Percentiles rank a stretch among this genome's conserved stretches.
These are phyloP conservation scores for Sporobolus alterniflorus DNA, from an alignment of 202 grass and related monocot species.

Conservation along the genomic window DNA sequence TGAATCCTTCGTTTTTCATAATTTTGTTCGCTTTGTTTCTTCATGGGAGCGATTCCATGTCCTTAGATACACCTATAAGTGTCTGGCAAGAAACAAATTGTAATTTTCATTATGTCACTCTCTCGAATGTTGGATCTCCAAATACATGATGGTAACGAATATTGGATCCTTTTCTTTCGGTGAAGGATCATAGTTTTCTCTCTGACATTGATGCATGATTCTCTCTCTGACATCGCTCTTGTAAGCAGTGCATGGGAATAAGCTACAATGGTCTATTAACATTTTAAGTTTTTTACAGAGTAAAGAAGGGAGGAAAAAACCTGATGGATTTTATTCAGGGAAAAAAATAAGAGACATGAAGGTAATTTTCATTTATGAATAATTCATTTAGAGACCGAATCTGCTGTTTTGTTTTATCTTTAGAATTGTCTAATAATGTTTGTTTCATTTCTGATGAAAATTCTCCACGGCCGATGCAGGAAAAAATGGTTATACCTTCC, in stretches of 20 bases:
- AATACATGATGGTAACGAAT: not conserved
- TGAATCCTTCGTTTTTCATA: not conserved
- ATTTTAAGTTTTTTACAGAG: conserved; percentile 48
- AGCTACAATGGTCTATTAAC: conserved; percentile 20
- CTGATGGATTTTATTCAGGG: conserved; percentile 71
- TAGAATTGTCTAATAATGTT: conserved; percentile 26
- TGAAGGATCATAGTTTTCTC: not conserved
- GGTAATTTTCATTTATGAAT: conserved; percentile 54
- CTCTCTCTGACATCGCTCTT: not conserved
- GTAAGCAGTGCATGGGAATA: not conserved
- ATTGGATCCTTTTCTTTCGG: conserved; percentile 4
- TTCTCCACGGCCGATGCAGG: conserved; percentile 56
- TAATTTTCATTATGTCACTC: not conserved
- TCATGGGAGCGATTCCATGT: not conserved
- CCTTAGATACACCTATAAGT: conserved; percentile 9
- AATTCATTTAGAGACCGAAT: conserved; percentile 17
- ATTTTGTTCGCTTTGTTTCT: not conserved
- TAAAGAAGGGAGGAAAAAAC: conserved; percentile 85
- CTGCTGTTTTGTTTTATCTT: conserved; percentile 8
- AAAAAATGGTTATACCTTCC: conserved; percentile 60
- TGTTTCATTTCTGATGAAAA: conserved; percentile 12
- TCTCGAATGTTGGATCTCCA: not conserved
- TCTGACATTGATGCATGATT: not conserved
- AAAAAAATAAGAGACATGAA: conserved; percentile 84
- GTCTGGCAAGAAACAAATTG: not conserved